phyloP scores from a whole-genome alignment of 768 basidiomycete species.

The Russula compacta region DNA sequence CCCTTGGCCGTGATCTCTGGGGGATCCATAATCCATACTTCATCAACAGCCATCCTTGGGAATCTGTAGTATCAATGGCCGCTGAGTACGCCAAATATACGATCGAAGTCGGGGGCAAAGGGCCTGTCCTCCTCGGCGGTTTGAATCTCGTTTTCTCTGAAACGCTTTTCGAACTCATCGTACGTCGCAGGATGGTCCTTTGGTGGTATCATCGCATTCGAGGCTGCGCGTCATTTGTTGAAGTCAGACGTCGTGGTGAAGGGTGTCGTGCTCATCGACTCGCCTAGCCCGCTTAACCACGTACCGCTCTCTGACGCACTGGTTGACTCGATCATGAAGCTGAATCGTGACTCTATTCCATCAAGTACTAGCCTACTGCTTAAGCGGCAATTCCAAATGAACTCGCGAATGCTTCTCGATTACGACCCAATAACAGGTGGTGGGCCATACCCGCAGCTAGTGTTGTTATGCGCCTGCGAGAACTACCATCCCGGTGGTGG shows the following conservation, averaged over 20 bases:
- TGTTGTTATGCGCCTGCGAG: slow-evolving; percentile 45
- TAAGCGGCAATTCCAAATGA: slow-evolving; percentile 42
- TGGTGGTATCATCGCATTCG: slow-evolving; percentile 65
- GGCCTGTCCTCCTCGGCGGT: slow-evolving; percentile 52
- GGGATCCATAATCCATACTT: slow-evolving; percentile 52
- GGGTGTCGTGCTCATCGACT: slow-evolving; percentile 60
- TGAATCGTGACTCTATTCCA: slow-evolving; percentile 23
- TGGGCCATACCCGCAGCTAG: slow-evolving; percentile 30
- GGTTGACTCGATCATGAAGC: slow-evolving; percentile 38
- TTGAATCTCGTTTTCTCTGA: slow-evolving; percentile 13
- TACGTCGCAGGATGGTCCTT: slow-evolving; percentile 61
- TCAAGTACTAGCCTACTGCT: slow-evolving; percentile 32
- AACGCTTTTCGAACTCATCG: not conserved
- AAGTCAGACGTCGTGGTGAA: slow-evolving; percentile 35
- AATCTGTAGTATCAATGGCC: slow-evolving; percentile 44
- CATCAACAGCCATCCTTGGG: slow-evolving; percentile 37
- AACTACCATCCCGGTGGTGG: slow-evolving; percentile 32
- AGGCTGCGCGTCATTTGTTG: slow-evolving; percentile 46
- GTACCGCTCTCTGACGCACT: slow-evolving; percentile 43
- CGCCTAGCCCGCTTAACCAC: slow-evolving; percentile 48
- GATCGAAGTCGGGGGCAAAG: slow-evolving; percentile 30
- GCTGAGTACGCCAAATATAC: slow-evolving; percentile 35
- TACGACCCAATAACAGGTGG: slow-evolving; percentile 33
- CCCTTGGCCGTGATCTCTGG: slow-evolving; percentile 48
- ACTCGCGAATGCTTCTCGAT: slow-evolving; percentile 35